Evolutionary conservation across 1,284 basidiomycete species (phyloP).

Genomic region (Cryptococcus sp.): DNA sequence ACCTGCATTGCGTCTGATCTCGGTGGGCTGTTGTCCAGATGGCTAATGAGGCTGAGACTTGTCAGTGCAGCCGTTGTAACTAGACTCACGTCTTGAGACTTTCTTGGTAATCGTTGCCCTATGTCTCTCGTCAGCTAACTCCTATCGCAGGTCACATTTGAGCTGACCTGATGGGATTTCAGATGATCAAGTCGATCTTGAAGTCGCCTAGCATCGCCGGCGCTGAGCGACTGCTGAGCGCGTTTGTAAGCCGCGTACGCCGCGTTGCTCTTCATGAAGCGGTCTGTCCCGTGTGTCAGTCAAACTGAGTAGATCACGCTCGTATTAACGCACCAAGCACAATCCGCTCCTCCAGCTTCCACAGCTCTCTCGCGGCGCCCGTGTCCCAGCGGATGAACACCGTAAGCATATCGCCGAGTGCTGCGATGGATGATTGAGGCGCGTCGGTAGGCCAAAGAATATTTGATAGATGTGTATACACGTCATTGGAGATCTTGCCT

Average conservation of each 20-base stretch:
- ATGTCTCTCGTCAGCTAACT: not conserved
- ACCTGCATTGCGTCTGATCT: constrained; percentile 18
- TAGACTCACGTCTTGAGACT: constrained; percentile 29
- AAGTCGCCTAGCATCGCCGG: constrained; percentile 32
- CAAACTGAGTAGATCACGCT: not conserved
- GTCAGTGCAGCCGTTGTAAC: not conserved
- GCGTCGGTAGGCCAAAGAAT: constrained; percentile 35
- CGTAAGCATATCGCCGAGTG: constrained; percentile 36
- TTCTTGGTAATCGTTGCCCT: constrained; percentile 30
- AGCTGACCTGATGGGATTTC: constrained; percentile 34
- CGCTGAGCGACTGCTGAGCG: constrained; percentile 36
- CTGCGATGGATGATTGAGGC: constrained; percentile 26
- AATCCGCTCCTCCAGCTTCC: constrained; percentile 41
- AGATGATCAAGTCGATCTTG: constrained; percentile 38
- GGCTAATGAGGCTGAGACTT: constrained; percentile 31
- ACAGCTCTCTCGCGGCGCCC: constrained; percentile 28
- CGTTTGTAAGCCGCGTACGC: constrained; percentile 36
- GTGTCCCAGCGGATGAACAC: constrained; percentile 28
- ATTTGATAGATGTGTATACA: constrained; percentile 27
- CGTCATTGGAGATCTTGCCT: constrained; percentile 4
- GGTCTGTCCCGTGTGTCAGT: constrained; percentile 27
- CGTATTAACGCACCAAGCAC: constrained; percentile 33
- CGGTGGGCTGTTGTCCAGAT: constrained; percentile 22
- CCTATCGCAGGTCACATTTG: no score
- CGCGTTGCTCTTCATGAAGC: constrained; percentile 39